These are phyloP conservation scores for Suillus fuscotomentosus DNA, from an alignment of 768 basidiomycete species.

Conservation along the genomic window DNA sequence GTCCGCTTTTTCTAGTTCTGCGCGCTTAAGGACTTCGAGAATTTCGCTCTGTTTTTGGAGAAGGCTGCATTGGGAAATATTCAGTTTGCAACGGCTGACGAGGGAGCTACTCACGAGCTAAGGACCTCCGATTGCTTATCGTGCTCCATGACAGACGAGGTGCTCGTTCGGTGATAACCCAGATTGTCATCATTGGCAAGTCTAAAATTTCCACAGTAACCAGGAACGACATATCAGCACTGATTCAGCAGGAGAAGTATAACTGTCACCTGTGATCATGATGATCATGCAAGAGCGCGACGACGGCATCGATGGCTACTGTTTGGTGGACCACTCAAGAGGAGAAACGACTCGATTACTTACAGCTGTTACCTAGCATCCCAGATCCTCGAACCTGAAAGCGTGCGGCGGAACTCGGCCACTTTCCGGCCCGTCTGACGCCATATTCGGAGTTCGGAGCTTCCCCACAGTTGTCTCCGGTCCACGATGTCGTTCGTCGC, in stretches of 20 bases:
- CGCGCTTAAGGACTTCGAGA: neutral
- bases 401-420: neutral
- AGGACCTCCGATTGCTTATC: neutral
- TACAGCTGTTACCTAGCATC: neutral
- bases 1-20: constrained; percentile 1
- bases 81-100: neutral
- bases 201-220: constrained; percentile 1
- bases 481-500: constrained; percentile 18
- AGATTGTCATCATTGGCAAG: neutral
- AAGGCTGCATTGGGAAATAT: neutral
- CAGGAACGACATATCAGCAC: neutral
- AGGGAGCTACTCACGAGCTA: neutral
- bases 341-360: neutral
- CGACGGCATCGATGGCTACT: neutral
- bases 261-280: neutral
- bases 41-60: constrained; percentile 1
- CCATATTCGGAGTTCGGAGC: neutral
- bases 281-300: neutral
- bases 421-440: neutral
- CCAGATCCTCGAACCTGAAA: too few species aligned
- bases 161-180: neutral
- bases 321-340: neutral
- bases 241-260: neutral
- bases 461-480: neutral
- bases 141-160: neutral